Evolutionary conservation across 2,329 filamentous ascomycete genomes (phyloP).

Genomic region (Cladosporium phlei): DNA sequence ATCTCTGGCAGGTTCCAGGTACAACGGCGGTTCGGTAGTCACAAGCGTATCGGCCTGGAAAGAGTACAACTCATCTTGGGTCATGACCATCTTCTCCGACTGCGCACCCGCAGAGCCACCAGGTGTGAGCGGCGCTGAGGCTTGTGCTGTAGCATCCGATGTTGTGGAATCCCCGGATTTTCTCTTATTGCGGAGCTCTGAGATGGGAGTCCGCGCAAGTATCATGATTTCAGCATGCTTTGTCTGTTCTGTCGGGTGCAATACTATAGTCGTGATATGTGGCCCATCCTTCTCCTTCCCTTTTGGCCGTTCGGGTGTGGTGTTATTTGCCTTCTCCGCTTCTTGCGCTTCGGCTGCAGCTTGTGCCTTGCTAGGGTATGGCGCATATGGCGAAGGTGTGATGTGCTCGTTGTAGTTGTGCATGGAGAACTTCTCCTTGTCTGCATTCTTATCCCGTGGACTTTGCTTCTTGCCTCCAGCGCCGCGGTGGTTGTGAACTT

Average conservation of each 20-base stretch:
- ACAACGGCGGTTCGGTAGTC: slow-evolving; percentile 67
- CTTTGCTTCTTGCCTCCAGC: slow-evolving; percentile 40
- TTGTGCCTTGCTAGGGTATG: slow-evolving; percentile 52
- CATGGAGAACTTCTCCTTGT: slow-evolving; percentile 70
- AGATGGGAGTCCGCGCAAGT: slow-evolving; percentile 64
- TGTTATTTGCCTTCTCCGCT: slow-evolving; percentile 36
- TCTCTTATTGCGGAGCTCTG: slow-evolving; percentile 46
- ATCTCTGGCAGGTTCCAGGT: slow-evolving; percentile 69
- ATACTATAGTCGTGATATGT: slow-evolving; percentile 69
- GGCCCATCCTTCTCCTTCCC: slow-evolving; percentile 38
- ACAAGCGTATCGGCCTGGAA: slow-evolving; percentile 74
- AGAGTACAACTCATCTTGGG: slow-evolving; percentile 65
- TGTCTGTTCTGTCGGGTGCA: slow-evolving; percentile 76
- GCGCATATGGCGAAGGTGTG: slow-evolving; percentile 79
- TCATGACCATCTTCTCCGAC: slow-evolving; percentile 62
- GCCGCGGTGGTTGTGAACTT: slow-evolving; percentile 80
- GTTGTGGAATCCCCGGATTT: slow-evolving; percentile 17
- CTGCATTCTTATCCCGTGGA: slow-evolving; percentile 45
- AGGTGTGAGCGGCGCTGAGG: slow-evolving; percentile 54
- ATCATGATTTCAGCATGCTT: slow-evolving; percentile 70
- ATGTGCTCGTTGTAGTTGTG: slow-evolving; percentile 89
- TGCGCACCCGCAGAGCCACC: slow-evolving; percentile 65
- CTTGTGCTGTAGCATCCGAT: slow-evolving; percentile 33
- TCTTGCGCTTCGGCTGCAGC: slow-evolving; percentile 17
- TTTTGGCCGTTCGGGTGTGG: slow-evolving; percentile 26